Percentiles rank a stretch among this genome's conserved stretches.
phyloP scores from a whole-genome alignment of 441 rosid genomes.

The Iberis amara region DNA sequence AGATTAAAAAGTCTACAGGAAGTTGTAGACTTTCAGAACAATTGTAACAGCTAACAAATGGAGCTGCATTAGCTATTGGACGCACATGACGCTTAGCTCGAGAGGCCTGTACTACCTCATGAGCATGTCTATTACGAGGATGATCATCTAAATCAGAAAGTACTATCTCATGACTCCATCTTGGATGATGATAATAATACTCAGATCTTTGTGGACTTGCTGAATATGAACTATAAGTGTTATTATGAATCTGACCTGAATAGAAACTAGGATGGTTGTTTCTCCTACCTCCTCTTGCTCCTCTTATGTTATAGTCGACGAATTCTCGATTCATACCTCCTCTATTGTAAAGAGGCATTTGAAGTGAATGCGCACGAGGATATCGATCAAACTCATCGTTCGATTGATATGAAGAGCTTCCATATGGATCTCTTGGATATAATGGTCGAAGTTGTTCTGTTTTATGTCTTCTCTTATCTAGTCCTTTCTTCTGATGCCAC shows the following conservation, averaged over 20 bases:
- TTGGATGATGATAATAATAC: constrained; percentile 19
- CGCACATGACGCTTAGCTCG: constrained; percentile 34
- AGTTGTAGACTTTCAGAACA: constrained; percentile 29
- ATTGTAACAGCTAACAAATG: constrained; percentile 29
- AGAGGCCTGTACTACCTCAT: no score
- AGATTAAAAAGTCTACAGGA: constrained; percentile 34
- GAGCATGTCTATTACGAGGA: constrained; percentile 37
- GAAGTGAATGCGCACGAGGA: constrained; percentile 39
- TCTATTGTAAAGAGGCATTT: constrained; percentile 38
- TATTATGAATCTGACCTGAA: constrained; percentile 35
- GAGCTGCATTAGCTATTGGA: constrained; percentile 35
- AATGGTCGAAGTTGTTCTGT: constrained; percentile 36
- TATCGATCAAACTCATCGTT: constrained; percentile 34
- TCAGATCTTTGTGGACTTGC: constrained; percentile 41
- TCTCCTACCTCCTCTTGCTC: constrained; percentile 34
- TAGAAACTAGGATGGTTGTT: constrained; percentile 24
- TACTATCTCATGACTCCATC: constrained; percentile 38
- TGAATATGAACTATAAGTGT: constrained; percentile 35
- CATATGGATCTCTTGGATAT: constrained; percentile 37
- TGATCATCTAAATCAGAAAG: constrained; percentile 40
- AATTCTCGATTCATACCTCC: constrained; percentile 16
- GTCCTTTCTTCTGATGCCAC: no score
- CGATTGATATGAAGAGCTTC: constrained; percentile 41
- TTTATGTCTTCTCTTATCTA: constrained; percentile 37
- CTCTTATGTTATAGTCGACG: constrained; percentile 30